phyloP scores from a whole-genome alignment of 2,329 filamentous ascomycete species.

The Xenoacremonium recifei region DNA sequence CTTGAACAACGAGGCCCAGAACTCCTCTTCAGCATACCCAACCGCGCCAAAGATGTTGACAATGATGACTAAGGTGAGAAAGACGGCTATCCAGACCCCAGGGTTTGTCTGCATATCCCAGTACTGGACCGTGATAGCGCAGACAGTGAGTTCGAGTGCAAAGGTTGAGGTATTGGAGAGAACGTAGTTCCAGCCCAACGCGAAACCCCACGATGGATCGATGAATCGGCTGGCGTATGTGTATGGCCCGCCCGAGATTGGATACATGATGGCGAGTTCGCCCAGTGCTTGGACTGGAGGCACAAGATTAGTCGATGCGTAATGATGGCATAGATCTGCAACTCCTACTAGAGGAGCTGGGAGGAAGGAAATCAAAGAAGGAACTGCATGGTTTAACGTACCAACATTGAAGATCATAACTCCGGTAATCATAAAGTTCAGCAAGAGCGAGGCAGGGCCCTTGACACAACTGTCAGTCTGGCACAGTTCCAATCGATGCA shows the following conservation, averaged over 20 bases:
- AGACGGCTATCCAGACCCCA: slow-evolving; percentile 76
- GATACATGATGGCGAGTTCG: neutral
- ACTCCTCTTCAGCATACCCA: neutral
- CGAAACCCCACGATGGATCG: neutral
- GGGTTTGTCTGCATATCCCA: slow-evolving; percentile 64
- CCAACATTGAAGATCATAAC: neutral
- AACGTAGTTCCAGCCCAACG: neutral
- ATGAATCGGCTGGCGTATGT: neutral
- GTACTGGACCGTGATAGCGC: slow-evolving; percentile 73
- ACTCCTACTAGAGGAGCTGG: too few relatives aligned
- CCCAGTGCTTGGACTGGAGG: neutral
- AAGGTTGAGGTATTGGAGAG: slow-evolving; percentile 72
- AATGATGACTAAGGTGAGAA: slow-evolving; percentile 47
- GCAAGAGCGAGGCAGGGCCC: neutral
- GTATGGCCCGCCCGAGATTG: neutral
- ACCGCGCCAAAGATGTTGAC: neutral
- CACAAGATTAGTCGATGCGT: too few relatives aligned
- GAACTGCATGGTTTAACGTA: too few relatives aligned
- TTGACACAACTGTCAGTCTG: too few relatives aligned
- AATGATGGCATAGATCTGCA: too few relatives aligned
- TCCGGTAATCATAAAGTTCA: neutral
- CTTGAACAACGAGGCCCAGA: slow-evolving; percentile 1
- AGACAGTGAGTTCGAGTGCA: slow-evolving; percentile 78
- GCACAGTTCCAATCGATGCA: too few relatives aligned
- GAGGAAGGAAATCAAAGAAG: too few relatives aligned